These are phyloP conservation scores for Abelmoschus esculentus DNA, from an alignment of 345 rosid species.

Conservation along the genomic window DNA sequence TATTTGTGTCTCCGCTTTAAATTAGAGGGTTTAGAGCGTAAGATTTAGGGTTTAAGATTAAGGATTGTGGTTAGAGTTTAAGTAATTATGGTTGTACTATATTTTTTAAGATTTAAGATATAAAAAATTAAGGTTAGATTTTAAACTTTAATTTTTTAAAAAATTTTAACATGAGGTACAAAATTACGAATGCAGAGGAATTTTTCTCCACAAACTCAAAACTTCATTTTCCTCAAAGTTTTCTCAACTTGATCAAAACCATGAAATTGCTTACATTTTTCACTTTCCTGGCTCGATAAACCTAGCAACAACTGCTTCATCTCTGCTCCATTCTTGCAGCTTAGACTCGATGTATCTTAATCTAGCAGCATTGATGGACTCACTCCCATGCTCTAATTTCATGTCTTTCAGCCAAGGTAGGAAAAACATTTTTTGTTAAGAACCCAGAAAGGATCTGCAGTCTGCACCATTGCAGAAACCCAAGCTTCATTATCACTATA, in stretches of 20 bases:
- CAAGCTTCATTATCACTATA: slow-evolving; percentile 77
- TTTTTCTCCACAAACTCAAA: too few relatives aligned
- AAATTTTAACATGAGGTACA: too few relatives aligned
- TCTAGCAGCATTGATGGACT: slow-evolving; percentile 58
- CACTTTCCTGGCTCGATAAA: slow-evolving; percentile 18
- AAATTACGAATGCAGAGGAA: too few relatives aligned
- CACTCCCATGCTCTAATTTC: slow-evolving; percentile 45
- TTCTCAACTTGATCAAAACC: slow-evolving; percentile 42
- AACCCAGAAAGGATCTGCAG: slow-evolving; percentile 52
- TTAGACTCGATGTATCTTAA: slow-evolving; percentile 50
- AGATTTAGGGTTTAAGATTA: too few relatives aligned
- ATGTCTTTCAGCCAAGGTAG: slow-evolving; percentile 34
- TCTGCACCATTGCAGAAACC: slow-evolving; percentile 81
- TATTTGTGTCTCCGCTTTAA: too few relatives aligned
- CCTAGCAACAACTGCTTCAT: slow-evolving; percentile 28
- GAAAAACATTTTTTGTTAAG: slow-evolving; percentile 43
- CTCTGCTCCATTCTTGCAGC: slow-evolving; percentile 71
- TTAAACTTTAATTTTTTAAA: too few relatives aligned
- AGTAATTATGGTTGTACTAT: too few relatives aligned
- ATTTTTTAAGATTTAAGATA: too few relatives aligned
- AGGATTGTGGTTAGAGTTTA: too few relatives aligned
- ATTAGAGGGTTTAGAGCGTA: too few relatives aligned
- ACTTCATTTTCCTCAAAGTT: slow-evolving; percentile 35
- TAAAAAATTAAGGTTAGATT: too few relatives aligned
- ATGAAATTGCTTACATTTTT: slow-evolving; percentile 21